Base-by-base conservation (phyloP, 192 early-diverging fungal species). In the Irineochytrium annulatum region DNA sequence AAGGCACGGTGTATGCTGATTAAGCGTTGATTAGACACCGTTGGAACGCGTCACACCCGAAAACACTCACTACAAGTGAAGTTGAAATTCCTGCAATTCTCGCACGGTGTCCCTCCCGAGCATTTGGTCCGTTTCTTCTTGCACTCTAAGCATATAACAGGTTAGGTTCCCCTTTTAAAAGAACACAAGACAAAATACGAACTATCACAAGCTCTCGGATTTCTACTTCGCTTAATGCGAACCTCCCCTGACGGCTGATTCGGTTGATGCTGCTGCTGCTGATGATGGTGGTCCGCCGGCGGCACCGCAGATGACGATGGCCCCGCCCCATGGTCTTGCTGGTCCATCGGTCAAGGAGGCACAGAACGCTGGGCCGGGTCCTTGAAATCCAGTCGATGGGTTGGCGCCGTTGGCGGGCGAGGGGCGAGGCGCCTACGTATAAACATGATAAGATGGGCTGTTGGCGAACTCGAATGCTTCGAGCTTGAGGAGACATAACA, bases 91-190 rank as follows among this genome's bases (percentile, higher is more conserved):
- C 63, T 29, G 52, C 71, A 73, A 0, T 59, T 54, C 26, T 73
- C 71, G 45, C 71, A 73, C 13, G 71, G 71, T 20, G 59, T 59
- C 5, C 34, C 55, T 3, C 67, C 67, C 3, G 67, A 45, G 53
- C 71, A 73, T 49, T 73, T 73, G 2, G 67, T 70, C 19, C 71
- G 60, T 35, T 73, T 73, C 41, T 61, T 73, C 22, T 66, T 52
- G 43, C 71, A 72, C 8, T 49, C 30, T 34, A 20, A 4, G 22
- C 13, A 16, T 5, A 17, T 5, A 33, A 11, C 11, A 59, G 8
- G 37, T 41, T 41, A 41, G 37, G n/a, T 41, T n/a, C 11, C n/a
- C 8, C 37, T 41, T n/a, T 13, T n/a, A 13, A 41, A 41, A 8
- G 11, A 41, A 41, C 37, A 41, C 37, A 13, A 13, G 11, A 13